Conservation (phyloP, 164 flowering plant genomes). For the Liriodendron chinense region DNA sequence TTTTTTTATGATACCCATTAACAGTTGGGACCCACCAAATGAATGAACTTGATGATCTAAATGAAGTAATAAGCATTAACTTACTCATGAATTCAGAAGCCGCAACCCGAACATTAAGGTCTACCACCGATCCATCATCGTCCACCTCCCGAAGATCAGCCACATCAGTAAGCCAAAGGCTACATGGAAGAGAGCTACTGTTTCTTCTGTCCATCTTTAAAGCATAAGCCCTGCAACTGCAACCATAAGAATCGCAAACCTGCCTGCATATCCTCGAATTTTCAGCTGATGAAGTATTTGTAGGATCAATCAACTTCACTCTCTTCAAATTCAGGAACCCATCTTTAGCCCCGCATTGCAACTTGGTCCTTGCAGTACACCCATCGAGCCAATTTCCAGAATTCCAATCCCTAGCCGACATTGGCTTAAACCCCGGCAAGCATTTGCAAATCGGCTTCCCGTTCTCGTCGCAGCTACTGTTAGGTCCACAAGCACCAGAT, state of each 20-base stretch:
- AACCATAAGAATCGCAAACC: background rate
- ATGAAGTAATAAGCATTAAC: background rate
- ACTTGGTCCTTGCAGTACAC: background rate
- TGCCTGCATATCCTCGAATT: background rate
- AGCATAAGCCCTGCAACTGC: slow-evolving; percentile 13
- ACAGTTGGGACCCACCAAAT: too few species aligned
- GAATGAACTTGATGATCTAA: background rate
- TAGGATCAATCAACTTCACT: background rate
- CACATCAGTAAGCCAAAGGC: slow-evolving; percentile 5
- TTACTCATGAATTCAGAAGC: background rate
- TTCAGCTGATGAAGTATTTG: background rate
- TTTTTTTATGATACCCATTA: too few species aligned
- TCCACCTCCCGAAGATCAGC: background rate
- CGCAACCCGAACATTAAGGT: slow-evolving; percentile 10
- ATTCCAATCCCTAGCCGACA: background rate
- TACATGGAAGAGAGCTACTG: background rate
- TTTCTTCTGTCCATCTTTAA: background rate
- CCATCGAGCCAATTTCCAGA: background rate
- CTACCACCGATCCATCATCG: background rate
- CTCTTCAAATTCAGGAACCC: background rate
- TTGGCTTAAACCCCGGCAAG: slow-evolving; percentile 2
- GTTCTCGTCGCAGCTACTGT: background rate
- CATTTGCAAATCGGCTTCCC: background rate
- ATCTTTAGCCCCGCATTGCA: background rate
- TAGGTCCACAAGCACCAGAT: background rate